Evolutionary conservation across 2,329 filamentous ascomycete genomes (phyloP).

Genomic region (Venturia asperata): DNA sequence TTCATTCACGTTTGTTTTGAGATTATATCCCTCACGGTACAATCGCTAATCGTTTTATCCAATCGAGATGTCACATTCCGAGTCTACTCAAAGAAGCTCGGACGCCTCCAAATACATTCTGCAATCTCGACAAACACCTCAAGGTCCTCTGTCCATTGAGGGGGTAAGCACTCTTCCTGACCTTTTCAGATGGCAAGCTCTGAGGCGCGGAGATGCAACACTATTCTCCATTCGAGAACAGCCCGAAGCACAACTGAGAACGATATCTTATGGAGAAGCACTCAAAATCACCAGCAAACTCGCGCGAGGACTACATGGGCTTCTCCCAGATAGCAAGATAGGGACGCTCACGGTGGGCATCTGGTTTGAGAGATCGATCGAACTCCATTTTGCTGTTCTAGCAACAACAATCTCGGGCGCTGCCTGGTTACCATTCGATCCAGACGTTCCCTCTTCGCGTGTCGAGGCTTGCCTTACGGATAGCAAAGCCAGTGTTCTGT

Average conservation of each 20-base stretch:
- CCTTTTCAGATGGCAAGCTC: conserved; percentile 1
- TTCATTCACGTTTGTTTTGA: not conserved
- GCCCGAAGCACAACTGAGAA: not conserved
- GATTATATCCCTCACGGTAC: not conserved
- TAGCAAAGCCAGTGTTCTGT: not conserved
- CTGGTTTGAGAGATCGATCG: conserved; percentile 4
- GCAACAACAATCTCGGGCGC: conserved; percentile 10
- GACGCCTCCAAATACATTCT: not conserved
- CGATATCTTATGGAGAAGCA: not conserved
- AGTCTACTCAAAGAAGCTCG: not conserved
- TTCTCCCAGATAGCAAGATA: not conserved
- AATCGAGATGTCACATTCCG: not conserved
- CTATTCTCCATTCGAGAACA: not conserved
- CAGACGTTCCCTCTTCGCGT: not conserved
- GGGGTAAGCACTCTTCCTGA: not conserved
- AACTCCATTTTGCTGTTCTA: conserved; percentile 7
- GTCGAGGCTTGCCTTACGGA: not conserved
- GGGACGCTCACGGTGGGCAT: not conserved
- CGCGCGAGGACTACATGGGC: not conserved
- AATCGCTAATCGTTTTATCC: not conserved
- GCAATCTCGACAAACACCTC: not conserved
- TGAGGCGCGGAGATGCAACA: not conserved
- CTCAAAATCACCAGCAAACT: not conserved
- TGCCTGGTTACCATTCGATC: conserved; percentile 6
- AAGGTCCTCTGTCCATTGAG: not conserved